Base-by-base conservation (phyloP, 306 rosid genomes). In the Sindora glabra region DNA sequence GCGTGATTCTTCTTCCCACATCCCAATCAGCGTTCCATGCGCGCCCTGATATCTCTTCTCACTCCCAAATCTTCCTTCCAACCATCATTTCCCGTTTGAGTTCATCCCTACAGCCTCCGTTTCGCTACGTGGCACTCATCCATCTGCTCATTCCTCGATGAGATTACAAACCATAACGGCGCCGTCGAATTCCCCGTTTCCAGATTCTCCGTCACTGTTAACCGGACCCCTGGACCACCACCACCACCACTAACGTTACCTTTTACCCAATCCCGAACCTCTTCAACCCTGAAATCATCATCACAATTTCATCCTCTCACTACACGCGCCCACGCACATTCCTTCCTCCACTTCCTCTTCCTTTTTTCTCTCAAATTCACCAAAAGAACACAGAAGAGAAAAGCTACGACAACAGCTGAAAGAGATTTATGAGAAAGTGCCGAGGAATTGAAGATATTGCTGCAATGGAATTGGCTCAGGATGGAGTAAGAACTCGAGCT, bases 101-200 rank as follows among this genome's bases (percentile, higher is more conserved):
- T 41, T 49, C 10, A 16, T n/a, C 45, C 23, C 48, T n/a, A 56
- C 38, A 32, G 59, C 67, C 50, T 63, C 46, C 3, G 60, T 34
- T 34, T 3, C 17, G 0, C 0, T 66, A 69, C 85, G 84, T 79
- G 96, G 47, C 77, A 17, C 2, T 13, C 0, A 0, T 1, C 29
- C 7, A 55, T 62, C 82, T 5, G 80, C 4, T 1, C 11, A n/a
- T 27, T 3, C 50, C 69, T 66, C 71, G 80, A 82, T 51, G 72
- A 14, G 38, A 0, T 6, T 56, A 14, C 29, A 41, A 60, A 60
- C 64, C 24, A 82, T 87, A 91, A 91, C 97, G 86, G 96, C 87
- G 92, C 96, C 95, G 95, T 91, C 97, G 83, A 68, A 73, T 30
- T 50, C 10, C 87, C 95, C 91, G 89, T 85, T 87, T 70, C 29